phyloP scores from a whole-genome alignment of 495 filamentous ascomycete species.

The Antarctomyces pellizariae region DNA sequence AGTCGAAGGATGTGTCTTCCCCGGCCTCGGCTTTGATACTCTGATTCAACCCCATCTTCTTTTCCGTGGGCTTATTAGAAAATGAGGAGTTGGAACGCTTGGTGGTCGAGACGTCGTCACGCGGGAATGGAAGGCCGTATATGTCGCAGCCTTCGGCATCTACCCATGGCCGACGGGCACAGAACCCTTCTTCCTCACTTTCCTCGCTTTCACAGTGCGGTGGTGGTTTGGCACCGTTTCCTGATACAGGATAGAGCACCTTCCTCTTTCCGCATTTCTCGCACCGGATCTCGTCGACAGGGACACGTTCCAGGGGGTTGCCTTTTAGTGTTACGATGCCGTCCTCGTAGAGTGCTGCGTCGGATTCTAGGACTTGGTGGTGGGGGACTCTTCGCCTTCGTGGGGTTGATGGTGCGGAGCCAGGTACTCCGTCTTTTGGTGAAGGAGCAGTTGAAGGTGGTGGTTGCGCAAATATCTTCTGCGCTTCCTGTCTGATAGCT shows the following conservation, averaged over 20 bases:
- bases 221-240: slow-evolving; percentile 31
- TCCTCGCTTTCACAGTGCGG: slow-evolving; percentile 8
- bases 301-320: slow-evolving; percentile 46
- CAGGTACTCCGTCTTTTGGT: slow-evolving; percentile 15
- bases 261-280: slow-evolving; percentile 40
- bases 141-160: slow-evolving; percentile 55
- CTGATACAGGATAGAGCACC: slow-evolving; percentile 37
- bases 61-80: no score
- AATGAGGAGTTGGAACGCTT: no score
- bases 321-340: slow-evolving; percentile 50
- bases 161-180: slow-evolving; percentile 51
- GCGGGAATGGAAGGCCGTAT: slow-evolving; percentile 50
- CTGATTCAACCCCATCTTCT: slow-evolving; percentile 28
- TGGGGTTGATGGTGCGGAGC: slow-evolving; percentile 2
- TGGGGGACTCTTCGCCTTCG: neutral
- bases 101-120: slow-evolving; percentile 25
- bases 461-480: slow-evolving; percentile 14
- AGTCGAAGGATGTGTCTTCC: slow-evolving; percentile 24
- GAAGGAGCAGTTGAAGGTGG: slow-evolving; percentile 17
- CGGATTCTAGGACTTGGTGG: slow-evolving; percentile 35
- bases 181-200: slow-evolving; percentile 43
- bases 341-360: slow-evolving; percentile 47
- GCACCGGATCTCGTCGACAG: slow-evolving; percentile 41
- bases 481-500: slow-evolving; percentile 31
- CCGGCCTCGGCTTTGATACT: slow-evolving; percentile 24